Percentiles rank a stretch among this genome's conserved stretches.
These are phyloP conservation scores for Athelia psychrophila DNA, from an alignment of 1,284 basidiomycete genomes.

Conservation along the genomic window DNA sequence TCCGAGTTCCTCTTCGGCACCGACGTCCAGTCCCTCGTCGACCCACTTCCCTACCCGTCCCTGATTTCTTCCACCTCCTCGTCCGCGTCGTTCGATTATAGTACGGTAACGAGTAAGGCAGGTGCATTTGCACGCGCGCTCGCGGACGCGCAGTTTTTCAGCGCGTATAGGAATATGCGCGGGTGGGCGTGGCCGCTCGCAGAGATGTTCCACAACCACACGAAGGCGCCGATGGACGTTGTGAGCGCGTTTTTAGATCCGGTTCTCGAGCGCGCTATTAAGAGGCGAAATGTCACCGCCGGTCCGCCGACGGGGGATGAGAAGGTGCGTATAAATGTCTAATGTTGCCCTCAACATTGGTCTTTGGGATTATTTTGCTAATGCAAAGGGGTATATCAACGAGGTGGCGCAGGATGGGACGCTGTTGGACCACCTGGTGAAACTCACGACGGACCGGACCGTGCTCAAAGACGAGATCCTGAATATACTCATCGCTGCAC, in stretches of 20 bases:
- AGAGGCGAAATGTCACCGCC: background rate
- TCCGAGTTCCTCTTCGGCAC: slow-evolving; percentile 49
- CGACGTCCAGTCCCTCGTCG: slow-evolving; percentile 34
- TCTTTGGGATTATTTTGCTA: slow-evolving; percentile 15
- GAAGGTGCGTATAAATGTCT: slow-evolving; percentile 18
- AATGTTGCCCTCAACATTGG: slow-evolving; percentile 26
- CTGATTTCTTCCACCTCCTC: no score
- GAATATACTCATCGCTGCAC: slow-evolving; percentile 26
- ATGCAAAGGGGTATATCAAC: slow-evolving; percentile 11
- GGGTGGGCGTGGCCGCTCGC: slow-evolving; percentile 38
- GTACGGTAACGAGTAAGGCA: slow-evolving; percentile 8
- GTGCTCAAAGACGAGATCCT: slow-evolving; percentile 13
- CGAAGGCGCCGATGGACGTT: slow-evolving; percentile 31
- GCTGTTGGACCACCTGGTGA: slow-evolving; percentile 28
- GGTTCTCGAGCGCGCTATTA: no score
- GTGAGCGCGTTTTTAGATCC: slow-evolving; percentile 33
- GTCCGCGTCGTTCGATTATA: background rate
- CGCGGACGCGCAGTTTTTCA: slow-evolving; percentile 23
- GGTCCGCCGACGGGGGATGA: background rate
- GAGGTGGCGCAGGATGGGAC: slow-evolving; percentile 18
- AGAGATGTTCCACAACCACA: slow-evolving; percentile 34
- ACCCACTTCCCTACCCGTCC: slow-evolving; percentile 24
- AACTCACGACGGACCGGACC: slow-evolving; percentile 24
- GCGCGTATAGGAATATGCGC: slow-evolving; percentile 25
- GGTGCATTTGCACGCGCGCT: slow-evolving; percentile 34